Conservation (phyloP, 2,329 filamentous ascomycete species). For the Aspergillus sp. region DNA sequence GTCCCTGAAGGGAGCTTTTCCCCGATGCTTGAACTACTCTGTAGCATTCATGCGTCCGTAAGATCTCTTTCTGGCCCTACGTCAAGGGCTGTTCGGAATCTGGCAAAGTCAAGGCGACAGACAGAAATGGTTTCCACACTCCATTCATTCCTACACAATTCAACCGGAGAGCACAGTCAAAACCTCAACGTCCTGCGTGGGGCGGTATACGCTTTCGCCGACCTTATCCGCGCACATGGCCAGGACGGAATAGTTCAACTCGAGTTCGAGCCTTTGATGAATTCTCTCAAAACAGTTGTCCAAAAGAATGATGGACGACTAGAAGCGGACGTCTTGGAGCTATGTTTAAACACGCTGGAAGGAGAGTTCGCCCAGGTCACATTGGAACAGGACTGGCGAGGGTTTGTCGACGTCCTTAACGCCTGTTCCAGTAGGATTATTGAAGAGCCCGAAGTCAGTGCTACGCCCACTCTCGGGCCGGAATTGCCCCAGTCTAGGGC, state of each 20-base stretch:
- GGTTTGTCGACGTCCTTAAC: constrained; percentile 34
- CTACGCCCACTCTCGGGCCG: constrained; percentile 22
- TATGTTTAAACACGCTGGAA: constrained; percentile 41
- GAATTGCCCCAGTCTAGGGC: constrained; percentile 26
- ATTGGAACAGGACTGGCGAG: constrained; percentile 33
- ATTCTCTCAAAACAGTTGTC: constrained; percentile 34
- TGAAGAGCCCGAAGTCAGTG: constrained; percentile 26
- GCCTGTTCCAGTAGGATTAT: constrained; percentile 36
- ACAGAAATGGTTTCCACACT: constrained; percentile 40
- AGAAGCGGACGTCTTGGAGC: constrained; percentile 41
- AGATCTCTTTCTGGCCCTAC: constrained; percentile 44
- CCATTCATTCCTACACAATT: constrained; percentile 36
- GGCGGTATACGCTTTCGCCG: constrained; percentile 41
- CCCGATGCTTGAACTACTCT: constrained; percentile 42
- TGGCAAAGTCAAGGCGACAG: constrained; percentile 41
- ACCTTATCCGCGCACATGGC: constrained; percentile 41
- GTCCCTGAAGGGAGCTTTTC: constrained; percentile 40
- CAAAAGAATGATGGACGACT: constrained; percentile 39
- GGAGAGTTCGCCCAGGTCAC: constrained; percentile 36
- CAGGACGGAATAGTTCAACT: constrained; percentile 40
- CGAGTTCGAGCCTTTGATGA: constrained; percentile 37
- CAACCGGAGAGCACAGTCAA: constrained; percentile 32
- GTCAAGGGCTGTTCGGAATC: constrained; percentile 42
- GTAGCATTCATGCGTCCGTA: constrained; percentile 46
- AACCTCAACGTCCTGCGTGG: constrained; percentile 43